Percentiles rank a stretch among this genome's conserved stretches.
These are phyloP conservation scores for Fonsecaea multimorphosa DNA, from an alignment of 2,329 filamentous ascomycete species.

Conservation along the genomic window DNA sequence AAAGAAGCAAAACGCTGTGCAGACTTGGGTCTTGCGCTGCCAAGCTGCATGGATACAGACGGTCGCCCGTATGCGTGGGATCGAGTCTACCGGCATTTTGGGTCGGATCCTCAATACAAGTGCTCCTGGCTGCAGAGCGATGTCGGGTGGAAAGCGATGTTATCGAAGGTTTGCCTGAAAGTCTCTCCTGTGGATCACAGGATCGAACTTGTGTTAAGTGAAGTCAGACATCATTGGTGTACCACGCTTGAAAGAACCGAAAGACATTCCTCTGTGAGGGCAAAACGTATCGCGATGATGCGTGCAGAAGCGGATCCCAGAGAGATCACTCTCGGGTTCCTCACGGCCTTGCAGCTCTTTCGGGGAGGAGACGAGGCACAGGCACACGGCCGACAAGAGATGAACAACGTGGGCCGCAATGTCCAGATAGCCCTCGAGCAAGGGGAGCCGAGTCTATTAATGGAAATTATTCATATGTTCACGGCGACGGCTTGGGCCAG, in stretches of 20 bases:
- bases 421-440: no score
- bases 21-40: background rate
- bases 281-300: no score
- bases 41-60: background rate
- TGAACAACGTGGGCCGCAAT: constrained; percentile 1
- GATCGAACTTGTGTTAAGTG: background rate
- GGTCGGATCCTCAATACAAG: background rate
- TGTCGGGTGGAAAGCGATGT: background rate
- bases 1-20: background rate
- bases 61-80: constrained; percentile 3
- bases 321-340: constrained; percentile 1
- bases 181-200: background rate
- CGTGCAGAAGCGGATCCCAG: background rate
- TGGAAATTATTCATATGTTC: background rate
- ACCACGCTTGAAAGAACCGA: background rate
- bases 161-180: background rate
- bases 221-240: background rate
- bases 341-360: background rate
- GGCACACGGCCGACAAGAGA: background rate
- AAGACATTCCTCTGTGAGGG: background rate
- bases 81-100: constrained; percentile 1
- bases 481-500: background rate
- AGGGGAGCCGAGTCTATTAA: background rate
- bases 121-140: background rate
- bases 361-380: background rate